Conservation (phyloP, 202 grass and related monocot genomes). For the Schoenoplectus tabernaemontani region DNA sequence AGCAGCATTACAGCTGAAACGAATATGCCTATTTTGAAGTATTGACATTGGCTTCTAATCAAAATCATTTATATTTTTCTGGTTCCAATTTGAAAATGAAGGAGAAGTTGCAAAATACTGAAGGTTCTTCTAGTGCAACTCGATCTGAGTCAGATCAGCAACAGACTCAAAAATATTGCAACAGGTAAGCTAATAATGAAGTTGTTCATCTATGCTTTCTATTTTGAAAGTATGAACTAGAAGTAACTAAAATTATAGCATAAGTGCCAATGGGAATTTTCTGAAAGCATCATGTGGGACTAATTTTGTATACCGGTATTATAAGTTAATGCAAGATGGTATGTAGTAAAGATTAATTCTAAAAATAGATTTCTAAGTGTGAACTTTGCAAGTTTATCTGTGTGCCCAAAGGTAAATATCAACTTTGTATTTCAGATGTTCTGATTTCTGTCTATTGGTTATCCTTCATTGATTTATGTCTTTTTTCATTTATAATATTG, state of each 20-base stretch:
- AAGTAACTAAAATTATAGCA: not conserved
- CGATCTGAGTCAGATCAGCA: not conserved
- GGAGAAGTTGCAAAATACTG: not conserved
- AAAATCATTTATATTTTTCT: not conserved
- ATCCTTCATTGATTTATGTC: not conserved
- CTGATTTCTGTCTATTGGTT: not conserved
- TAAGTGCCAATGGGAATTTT: not conserved
- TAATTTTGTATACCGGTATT: not conserved
- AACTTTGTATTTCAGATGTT: not conserved
- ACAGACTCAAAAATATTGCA: not conserved
- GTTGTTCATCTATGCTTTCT: not conserved
- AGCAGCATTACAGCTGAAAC: no score
- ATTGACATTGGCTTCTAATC: not conserved
- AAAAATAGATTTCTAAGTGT: not conserved
- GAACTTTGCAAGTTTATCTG: not conserved
- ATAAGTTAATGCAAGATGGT: not conserved
- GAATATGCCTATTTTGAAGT: not conserved
- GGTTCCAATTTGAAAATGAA: not conserved
- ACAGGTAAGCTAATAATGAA: not conserved
- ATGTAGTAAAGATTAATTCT: not conserved
- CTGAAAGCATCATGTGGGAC: no score
- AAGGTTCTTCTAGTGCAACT: not conserved
- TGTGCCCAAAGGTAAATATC: not conserved
- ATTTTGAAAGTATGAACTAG: not conserved
- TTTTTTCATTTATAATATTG: not conserved